A percentile compares a stretch with the other conserved stretches of the same genome.
Evolutionary conservation across 2,329 filamentous ascomycete species (phyloP).

Genomic region (Aureobasidium sp.): DNA sequence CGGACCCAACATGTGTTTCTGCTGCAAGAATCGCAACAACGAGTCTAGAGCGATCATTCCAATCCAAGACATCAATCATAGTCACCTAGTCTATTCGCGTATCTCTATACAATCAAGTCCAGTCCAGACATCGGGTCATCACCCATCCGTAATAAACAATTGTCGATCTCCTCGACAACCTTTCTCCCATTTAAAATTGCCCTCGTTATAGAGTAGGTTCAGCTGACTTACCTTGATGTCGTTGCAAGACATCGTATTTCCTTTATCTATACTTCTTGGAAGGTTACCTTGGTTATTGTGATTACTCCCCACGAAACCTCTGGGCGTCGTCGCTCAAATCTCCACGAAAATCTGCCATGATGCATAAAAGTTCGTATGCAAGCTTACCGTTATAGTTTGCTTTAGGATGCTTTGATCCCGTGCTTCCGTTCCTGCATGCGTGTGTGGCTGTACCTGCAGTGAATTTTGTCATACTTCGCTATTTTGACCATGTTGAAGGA

Average conservation of each 20-base stretch:
- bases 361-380: conserved; percentile 8
- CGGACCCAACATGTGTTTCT: not conserved
- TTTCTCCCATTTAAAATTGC: not conserved
- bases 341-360: conserved; percentile 4
- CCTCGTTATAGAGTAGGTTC: not conserved
- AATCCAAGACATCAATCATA: not conserved
- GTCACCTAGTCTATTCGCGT: not conserved
- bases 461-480: not conserved
- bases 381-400: not conserved
- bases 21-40: not conserved
- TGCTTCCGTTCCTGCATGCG: conserved; percentile 1
- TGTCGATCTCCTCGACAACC: conserved; percentile 1
- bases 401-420: not conserved
- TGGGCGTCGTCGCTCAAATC: not conserved
- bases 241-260: not conserved
- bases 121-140: not conserved
- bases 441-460: not conserved
- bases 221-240: not conserved
- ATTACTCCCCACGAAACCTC: not conserved
- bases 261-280: not conserved
- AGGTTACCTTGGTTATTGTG: not conserved
- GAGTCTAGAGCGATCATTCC: not conserved
- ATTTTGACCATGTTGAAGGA: not conserved
- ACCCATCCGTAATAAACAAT: not conserved
- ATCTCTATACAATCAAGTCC: not conserved